These are phyloP conservation scores for Pleurostoma richardsiae DNA, from an alignment of 2,329 filamentous ascomycete genomes.

Conservation along the genomic window DNA sequence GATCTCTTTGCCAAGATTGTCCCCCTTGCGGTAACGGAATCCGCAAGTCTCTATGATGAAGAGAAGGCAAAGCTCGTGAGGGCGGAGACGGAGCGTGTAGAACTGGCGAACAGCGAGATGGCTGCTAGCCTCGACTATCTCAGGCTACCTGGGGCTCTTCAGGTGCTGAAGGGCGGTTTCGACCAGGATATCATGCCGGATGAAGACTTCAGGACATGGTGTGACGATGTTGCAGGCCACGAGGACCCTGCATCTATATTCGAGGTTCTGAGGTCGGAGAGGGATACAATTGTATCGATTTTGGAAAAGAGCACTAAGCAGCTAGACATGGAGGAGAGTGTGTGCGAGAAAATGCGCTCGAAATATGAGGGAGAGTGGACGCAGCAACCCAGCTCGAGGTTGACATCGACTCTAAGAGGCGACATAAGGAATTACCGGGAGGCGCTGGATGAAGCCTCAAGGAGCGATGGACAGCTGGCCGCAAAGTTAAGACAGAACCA, in stretches of 20 bases:
- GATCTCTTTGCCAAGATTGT: constrained; percentile 97
- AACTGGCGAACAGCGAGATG: constrained; percentile 92
- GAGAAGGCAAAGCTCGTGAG: constrained; percentile 95
- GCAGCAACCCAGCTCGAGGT: constrained; percentile 85
- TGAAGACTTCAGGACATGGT: constrained; percentile 90
- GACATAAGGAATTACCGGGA: constrained; percentile 86
- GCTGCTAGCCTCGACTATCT: constrained; percentile 91
- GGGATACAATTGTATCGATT: constrained; percentile 64
- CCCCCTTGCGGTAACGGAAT: constrained; percentile 92
- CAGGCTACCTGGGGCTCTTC: constrained; percentile 80
- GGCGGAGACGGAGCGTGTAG: constrained; percentile 89
- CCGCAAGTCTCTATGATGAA: constrained; percentile 94
- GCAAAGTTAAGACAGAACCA: constrained; percentile 82
- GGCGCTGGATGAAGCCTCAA: constrained; percentile 82
- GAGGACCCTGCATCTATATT: constrained; percentile 75
- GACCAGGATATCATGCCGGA: constrained; percentile 86
- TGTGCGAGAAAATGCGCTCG: constrained; percentile 98
- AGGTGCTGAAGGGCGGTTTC: constrained; percentile 87
- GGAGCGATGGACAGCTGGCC: constrained; percentile 80
- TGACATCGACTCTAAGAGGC: constrained; percentile 80
- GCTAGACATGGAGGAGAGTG: constrained; percentile 92
- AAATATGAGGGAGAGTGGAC: constrained; percentile 97
- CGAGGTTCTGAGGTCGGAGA: constrained; percentile 72
- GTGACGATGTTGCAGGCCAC: constrained; percentile 83
- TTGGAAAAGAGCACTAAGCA: constrained; percentile 82